Base-by-base conservation (phyloP, 192 early-diverging fungal species). In the Mortierella hygrophila region DNA sequence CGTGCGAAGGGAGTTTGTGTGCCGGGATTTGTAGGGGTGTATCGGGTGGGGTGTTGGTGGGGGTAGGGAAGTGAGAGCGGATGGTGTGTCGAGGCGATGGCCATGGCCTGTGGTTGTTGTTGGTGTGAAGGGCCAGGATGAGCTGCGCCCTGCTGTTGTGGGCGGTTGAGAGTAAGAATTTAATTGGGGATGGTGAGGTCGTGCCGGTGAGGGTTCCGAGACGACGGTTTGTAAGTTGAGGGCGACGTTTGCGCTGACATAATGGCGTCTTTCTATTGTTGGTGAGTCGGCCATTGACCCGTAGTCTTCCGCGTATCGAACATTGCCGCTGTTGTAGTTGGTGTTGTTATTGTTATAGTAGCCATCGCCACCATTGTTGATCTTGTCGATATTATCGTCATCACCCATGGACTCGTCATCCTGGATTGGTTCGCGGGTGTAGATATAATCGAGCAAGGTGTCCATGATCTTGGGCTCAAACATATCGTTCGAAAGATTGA, bases 401-500 rank as follows among this genome's bases (percentile, higher is more conserved):
- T 70, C 23, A 20, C 20, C 69, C 18, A 70, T 38, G 18, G 40
- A 11, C 11, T 70, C 69, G 20, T 57, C 38, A 4, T 71, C 75
- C 2, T 26, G 41, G 26, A 76, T 60, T 1, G 79, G 84, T 10
- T 77, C 75, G 6, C 52, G 68, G 0, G 78, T 77, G 37, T 86
- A 86, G 10, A 86, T n/a, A 47, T 80, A 86, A 40, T 86, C 84
- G 15, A 86, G 60, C 1, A 86, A 71, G 40, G 32, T 41, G 41
- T 81, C 84, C 79, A 86, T 81, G 26, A 81, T 81, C 3, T 68
- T 52, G 8, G n/a, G 63, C 26, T 79, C 70, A 49, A 86, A 86
- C 69, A 86, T 68, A 38, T 81, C 71, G n/a, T 40, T 77, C 21
- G 78, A 74, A 11, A 86, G 75, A 37, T 70, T 72, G 26, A 86